These are phyloP conservation scores for Nasturtium officinale DNA, from an alignment of 345 rosid species.

Conservation along the genomic window DNA sequence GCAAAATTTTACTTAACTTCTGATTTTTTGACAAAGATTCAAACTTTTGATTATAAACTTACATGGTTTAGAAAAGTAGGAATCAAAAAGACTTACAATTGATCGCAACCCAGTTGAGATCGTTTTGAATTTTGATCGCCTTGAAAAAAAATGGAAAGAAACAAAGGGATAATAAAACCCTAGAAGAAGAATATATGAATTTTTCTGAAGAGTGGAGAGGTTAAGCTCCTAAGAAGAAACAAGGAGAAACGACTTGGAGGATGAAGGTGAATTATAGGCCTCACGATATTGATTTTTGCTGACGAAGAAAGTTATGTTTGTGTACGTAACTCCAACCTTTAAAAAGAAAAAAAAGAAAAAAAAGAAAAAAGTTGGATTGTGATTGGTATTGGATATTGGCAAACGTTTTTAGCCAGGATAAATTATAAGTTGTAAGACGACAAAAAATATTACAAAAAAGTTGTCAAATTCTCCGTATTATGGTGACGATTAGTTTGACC, in stretches of 20 bases:
- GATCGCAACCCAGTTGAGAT: constrained; percentile 17
- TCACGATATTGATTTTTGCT: constrained; percentile 15
- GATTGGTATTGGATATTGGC: constrained; percentile 10
- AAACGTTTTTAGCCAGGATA: constrained; percentile 8
- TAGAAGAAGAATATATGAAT: neutral
- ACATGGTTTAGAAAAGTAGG: neutral
- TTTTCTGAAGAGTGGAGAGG: neutral
- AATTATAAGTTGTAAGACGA: neutral
- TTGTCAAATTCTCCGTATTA: constrained; percentile 5
- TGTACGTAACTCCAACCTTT: constrained; percentile 24
- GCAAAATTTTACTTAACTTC: neutral
- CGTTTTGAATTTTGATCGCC: neutral
- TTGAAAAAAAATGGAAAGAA: neutral
- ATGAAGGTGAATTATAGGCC: constrained; percentile 29
- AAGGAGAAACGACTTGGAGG: neutral
- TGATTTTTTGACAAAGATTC: neutral
- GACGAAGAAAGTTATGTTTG: constrained; percentile 14
- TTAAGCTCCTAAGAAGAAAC: neutral
- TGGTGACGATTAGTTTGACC: constrained; percentile 25
- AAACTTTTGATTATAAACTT: neutral
- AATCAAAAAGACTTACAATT: constrained; percentile 17
- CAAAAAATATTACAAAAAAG: neutral
- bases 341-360: neutral
- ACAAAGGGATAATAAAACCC: neutral
- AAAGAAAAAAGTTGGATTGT: neutral